phyloP scores from a whole-genome alignment of 768 basidiomycete species.

The Termitomyces heimii region DNA sequence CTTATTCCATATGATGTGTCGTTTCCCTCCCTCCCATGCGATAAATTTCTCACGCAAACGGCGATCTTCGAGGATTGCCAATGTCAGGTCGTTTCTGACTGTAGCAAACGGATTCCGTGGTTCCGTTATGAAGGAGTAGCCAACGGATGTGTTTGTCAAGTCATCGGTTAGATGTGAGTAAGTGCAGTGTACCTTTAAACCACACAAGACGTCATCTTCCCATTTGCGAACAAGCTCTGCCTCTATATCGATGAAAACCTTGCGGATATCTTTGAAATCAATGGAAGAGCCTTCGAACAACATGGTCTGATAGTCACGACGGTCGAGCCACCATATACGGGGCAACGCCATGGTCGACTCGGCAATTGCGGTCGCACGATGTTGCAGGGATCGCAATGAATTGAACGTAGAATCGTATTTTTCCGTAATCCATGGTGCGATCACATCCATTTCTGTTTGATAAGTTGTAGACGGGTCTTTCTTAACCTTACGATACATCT shows the following conservation, averaged over 20 bases:
- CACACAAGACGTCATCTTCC: background rate
- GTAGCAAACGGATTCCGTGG: background rate
- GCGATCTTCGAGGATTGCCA: background rate
- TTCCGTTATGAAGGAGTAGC: background rate
- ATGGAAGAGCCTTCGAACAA: background rate
- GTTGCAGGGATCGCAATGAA: background rate
- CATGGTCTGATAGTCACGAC: background rate
- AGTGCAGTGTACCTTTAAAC: background rate
- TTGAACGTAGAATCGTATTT: background rate
- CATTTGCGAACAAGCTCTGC: background rate
- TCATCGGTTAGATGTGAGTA: background rate
- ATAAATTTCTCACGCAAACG: background rate
- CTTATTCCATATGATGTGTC: too few relatives aligned
- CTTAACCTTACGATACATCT: too few relatives aligned
- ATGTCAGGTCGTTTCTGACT: background rate
- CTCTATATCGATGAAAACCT: too few relatives aligned
- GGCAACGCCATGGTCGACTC: too few relatives aligned
- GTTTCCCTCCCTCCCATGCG: background rate
- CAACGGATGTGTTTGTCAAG: background rate
- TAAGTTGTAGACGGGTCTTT: rapidly evolving
- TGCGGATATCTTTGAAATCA: too few relatives aligned
- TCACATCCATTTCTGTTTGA: background rate
- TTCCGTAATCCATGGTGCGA: background rate
- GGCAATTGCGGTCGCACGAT: background rate
- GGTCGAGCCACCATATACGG: background rate